phyloP scores from a whole-genome alignment of 257 asterid species.

The Gynochthodes officinalis region DNA sequence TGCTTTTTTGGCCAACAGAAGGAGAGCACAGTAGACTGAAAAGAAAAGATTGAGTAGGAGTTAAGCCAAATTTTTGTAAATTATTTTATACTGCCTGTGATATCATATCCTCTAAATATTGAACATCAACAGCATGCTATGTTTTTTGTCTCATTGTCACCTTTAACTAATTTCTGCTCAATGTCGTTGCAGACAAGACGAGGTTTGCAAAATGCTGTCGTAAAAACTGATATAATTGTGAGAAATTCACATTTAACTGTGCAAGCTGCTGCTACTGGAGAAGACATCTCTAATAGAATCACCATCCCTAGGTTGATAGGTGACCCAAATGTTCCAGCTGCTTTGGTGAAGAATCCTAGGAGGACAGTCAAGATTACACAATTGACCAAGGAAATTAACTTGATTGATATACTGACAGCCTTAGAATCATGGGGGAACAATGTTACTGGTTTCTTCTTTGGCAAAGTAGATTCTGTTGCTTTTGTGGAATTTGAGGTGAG shows the following conservation, averaged over 20 bases:
- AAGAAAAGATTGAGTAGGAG: background rate
- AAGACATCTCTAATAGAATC: constrained; percentile 18
- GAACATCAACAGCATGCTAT: background rate
- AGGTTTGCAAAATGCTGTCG: constrained; percentile 39
- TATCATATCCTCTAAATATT: background rate
- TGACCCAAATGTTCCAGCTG: constrained; percentile 42
- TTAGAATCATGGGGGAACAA: constrained; percentile 43
- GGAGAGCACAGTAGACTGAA: background rate
- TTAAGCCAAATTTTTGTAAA: too few species aligned
- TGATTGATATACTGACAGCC: constrained; percentile 38
- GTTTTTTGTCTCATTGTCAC: background rate
- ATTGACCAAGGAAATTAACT: constrained; percentile 35
- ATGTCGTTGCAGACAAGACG: constrained; percentile 36
- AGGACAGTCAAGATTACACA: constrained; percentile 47
- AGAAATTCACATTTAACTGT: constrained; percentile 10
- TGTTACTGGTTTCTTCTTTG: constrained; percentile 48
- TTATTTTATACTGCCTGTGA: background rate
- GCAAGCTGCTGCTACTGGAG: constrained; percentile 33
- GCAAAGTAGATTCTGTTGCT: constrained; percentile 41
- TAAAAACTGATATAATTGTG: constrained; percentile 2
- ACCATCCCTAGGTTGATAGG: constrained; percentile 44
- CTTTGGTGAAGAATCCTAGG: constrained; percentile 53
- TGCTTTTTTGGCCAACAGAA: background rate
- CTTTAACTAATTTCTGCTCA: background rate
- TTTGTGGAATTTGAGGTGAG: constrained; percentile 64